Evolutionary conservation across 306 rosid genomes (phyloP).

Genomic region (Citrullus colocynthis): DNA sequence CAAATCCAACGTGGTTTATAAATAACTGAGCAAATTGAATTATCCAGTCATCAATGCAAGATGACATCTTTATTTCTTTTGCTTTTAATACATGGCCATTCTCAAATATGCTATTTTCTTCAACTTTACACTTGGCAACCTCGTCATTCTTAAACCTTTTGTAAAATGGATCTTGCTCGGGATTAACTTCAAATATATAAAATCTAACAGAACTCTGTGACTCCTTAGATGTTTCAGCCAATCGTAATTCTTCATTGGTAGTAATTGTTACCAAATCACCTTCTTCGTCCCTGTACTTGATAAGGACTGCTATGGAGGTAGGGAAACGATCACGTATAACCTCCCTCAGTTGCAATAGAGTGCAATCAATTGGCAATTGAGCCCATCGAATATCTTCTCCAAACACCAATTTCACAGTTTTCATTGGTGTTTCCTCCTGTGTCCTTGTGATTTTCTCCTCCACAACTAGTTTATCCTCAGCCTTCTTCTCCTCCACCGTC

Average conservation of each 20-base stretch:
- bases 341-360: slow-evolving; percentile 61
- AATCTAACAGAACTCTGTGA: slow-evolving; percentile 52
- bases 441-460: slow-evolving; percentile 34
- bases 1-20: slow-evolving; percentile 68
- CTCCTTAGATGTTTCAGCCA: slow-evolving; percentile 55
- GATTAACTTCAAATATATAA: slow-evolving; percentile 49
- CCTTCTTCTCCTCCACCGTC: slow-evolving; percentile 34
- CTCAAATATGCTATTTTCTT: slow-evolving; percentile 16
- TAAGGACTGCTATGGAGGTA: slow-evolving; percentile 47
- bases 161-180: slow-evolving; percentile 51
- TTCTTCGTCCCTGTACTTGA: slow-evolving; percentile 79
- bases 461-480: slow-evolving; percentile 51
- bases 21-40: slow-evolving; percentile 64
- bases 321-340: slow-evolving; percentile 53
- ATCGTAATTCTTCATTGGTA: slow-evolving; percentile 58
- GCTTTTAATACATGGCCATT: slow-evolving; percentile 26
- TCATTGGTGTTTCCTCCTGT: slow-evolving; percentile 37
- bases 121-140: slow-evolving; percentile 10
- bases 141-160: slow-evolving; percentile 27
- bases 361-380: slow-evolving; percentile 56
- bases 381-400: slow-evolving; percentile 88
- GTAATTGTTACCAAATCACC: slow-evolving; percentile 89
- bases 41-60: slow-evolving; percentile 89
- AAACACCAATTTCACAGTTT: slow-evolving; percentile 58
- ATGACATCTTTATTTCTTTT: slow-evolving; percentile 32